Evolutionary conservation across 2,329 filamentous ascomycete genomes (phyloP), one percentile per base, ranked within the genome.

Genomic region (Zalaria obscura): DNA sequence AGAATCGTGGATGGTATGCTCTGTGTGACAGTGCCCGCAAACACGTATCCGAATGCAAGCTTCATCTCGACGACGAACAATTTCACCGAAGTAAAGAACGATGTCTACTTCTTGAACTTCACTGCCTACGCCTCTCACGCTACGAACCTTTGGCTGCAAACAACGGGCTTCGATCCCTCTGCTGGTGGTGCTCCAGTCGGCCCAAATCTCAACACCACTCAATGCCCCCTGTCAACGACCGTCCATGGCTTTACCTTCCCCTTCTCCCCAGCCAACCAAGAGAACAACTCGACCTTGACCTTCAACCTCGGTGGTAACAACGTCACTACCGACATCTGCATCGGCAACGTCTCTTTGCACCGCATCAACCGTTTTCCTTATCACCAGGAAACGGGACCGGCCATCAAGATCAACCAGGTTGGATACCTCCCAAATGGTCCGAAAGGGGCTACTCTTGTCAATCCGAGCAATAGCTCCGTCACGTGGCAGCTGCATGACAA

Each of bases 51-150:
- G 2, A 45, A 45, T 11, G 36, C 35, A 7, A 43, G 40, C 38
- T 45, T 39, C 32, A 36, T 45, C 5, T 32, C 36, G 33, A 45
- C 40, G 4, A 36, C 32, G 4, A 25, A 45, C 26, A 43, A 39
- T n/a, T 45, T 45, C 11, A 39, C 36, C 4, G 41, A 45, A 27
- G 27, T 43, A 27, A 45, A 45, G 27, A 45, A 45, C n/a, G 43
- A 45, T 26, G 33, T 45, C 9, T 45, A 45, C 33, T 39, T 27
- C 25, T 7, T 45, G 40, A 45, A 45, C 27, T 45, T 45, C n/a
- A 45, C 43, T 27, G 43, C 43, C 5, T 43, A 29, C 3, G 28
- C 43, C 7, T 29, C 43, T 18, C 31, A 39, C 28, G 40, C 31
- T 11, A 25, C 25, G 25, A 43, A 45, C n/a, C 25, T 45, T 5